Percentiles rank a stretch among this genome's conserved stretches.
Evolutionary conservation across 768 basidiomycete species (phyloP).

Genomic region (Cystobasidium tubakii): DNA sequence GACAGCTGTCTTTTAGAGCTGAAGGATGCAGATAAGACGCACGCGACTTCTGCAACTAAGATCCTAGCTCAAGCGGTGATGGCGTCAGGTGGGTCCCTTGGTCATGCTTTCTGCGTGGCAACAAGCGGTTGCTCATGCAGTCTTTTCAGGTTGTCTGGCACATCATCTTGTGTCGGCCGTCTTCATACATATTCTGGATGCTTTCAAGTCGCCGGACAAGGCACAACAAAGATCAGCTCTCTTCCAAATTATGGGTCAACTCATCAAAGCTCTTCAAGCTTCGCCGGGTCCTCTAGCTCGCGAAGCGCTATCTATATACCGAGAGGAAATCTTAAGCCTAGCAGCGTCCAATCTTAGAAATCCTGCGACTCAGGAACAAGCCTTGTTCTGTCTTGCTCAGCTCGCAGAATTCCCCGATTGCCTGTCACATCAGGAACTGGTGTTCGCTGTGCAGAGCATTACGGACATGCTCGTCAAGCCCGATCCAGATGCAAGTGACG

Average conservation of each 20-base stretch:
- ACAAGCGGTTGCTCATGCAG: not conserved
- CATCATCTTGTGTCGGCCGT: slow-evolving; percentile 33
- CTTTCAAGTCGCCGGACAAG: slow-evolving; percentile 40
- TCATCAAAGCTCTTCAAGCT: slow-evolving; percentile 36
- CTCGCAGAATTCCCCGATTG: slow-evolving; percentile 63
- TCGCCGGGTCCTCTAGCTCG: not conserved
- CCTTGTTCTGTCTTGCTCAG: slow-evolving; percentile 62
- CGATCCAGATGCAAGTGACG: slow-evolving; percentile 56
- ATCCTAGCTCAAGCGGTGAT: slow-evolving; percentile 56
- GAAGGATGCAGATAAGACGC: slow-evolving; percentile 85
- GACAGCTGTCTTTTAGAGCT: slow-evolving; percentile 73
- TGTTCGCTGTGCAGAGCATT: slow-evolving; percentile 69
- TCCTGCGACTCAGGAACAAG: slow-evolving; percentile 56
- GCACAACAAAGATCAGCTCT: slow-evolving; percentile 37
- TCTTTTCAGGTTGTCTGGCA: slow-evolving; percentile 19
- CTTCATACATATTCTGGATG: slow-evolving; percentile 29
- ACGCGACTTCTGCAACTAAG: slow-evolving; percentile 80
- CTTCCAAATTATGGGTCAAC: slow-evolving; percentile 37
- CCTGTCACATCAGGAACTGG: slow-evolving; percentile 66
- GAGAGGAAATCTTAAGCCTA: slow-evolving; percentile 53
- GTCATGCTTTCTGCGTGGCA: slow-evolving; percentile 33
- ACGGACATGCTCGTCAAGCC: slow-evolving; percentile 62
- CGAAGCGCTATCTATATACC: slow-evolving; percentile 34
- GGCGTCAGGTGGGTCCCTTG: slow-evolving; percentile 38
- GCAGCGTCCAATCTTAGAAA: slow-evolving; percentile 54